Percentiles rank a stretch among this genome's conserved stretches.
phyloP scores from a whole-genome alignment of 78 protist species.

The Cavenderia fasciculata region DNA sequence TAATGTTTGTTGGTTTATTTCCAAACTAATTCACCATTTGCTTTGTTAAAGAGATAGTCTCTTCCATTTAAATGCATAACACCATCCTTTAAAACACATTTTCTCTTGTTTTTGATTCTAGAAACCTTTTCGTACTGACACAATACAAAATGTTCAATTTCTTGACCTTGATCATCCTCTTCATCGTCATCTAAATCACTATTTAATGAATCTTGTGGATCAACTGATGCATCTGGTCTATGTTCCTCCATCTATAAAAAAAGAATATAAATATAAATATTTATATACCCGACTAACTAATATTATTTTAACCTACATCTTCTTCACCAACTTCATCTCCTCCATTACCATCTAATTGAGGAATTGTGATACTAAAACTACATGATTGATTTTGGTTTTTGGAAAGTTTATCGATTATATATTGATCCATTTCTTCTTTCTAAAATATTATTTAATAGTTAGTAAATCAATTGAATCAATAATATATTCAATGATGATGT shows the following conservation, averaged over 20 bases:
- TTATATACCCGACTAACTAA: not conserved
- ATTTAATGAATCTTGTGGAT: constrained; percentile 9
- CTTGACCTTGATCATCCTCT: constrained; percentile 62
- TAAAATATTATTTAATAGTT: no score
- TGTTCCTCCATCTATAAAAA: constrained; percentile 9
- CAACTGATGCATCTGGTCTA: constrained; percentile 12
- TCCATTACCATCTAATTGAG: constrained; percentile 45
- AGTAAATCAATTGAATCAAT: constrained; percentile 12
- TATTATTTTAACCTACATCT: not conserved
- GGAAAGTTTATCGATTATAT: no score
- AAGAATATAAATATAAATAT: not conserved
- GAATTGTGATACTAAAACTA: not conserved
- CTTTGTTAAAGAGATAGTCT: constrained; percentile 45
- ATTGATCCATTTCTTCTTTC: no score
- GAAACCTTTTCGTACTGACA: constrained; percentile 71
- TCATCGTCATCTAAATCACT: constrained; percentile 76
- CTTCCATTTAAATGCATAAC: constrained; percentile 56
- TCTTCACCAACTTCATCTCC: constrained; percentile 33
- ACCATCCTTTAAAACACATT: constrained; percentile 60
- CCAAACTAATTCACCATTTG: constrained; percentile 65
- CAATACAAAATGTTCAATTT: constrained; percentile 54
- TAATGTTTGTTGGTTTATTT: not conserved
- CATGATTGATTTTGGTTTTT: constrained; percentile 4
- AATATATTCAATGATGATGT: constrained; percentile 6
- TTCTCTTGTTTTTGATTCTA: constrained; percentile 51